Percentiles rank a stretch among this genome's conserved stretches.
These are phyloP conservation scores for Pleurotus djamor DNA, from an alignment of 768 basidiomycete genomes.

Conservation along the genomic window DNA sequence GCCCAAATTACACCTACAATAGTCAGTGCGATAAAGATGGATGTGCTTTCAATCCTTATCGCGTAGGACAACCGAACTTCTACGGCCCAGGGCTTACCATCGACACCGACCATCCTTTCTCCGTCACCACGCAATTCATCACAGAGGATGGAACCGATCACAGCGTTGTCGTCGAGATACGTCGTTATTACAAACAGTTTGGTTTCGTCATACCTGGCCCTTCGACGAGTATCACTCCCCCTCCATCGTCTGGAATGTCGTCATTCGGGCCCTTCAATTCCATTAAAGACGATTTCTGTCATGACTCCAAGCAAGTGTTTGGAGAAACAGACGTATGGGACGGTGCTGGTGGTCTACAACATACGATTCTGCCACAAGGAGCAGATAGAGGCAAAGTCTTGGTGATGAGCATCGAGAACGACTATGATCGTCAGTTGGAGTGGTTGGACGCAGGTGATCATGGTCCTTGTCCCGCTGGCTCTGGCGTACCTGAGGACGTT, in stretches of 20 bases:
- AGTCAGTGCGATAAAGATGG: constrained; percentile 41
- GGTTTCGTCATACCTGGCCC: not conserved
- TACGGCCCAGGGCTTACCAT: constrained; percentile 34
- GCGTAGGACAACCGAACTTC: constrained; percentile 22
- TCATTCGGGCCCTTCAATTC: constrained; percentile 28
- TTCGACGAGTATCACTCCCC: constrained; percentile 30
- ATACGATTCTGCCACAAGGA: constrained; percentile 17
- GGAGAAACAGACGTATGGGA: constrained; percentile 18
- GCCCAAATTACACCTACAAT: constrained; percentile 19
- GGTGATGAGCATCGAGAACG: constrained; percentile 35
- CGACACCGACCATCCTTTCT: constrained; percentile 33
- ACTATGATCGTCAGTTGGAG: constrained; percentile 18
- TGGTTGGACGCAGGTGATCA: constrained; percentile 33
- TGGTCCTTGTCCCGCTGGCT: constrained; percentile 33
- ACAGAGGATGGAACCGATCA: constrained; percentile 20
- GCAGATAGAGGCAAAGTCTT: constrained; percentile 26
- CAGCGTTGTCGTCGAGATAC: constrained; percentile 16
- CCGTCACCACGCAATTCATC: constrained; percentile 35
- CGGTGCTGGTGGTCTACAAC: constrained; percentile 22
- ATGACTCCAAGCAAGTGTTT: constrained; percentile 28
- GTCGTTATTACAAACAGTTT: constrained; percentile 10
- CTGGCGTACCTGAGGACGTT: constrained; percentile 23
- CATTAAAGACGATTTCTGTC: constrained; percentile 34
- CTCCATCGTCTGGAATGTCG: constrained; percentile 27
- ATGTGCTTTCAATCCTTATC: constrained; percentile 40